Evolutionary conservation across 2,329 filamentous ascomycete genomes (phyloP).

Genomic region (Akanthomyces lecanii): DNA sequence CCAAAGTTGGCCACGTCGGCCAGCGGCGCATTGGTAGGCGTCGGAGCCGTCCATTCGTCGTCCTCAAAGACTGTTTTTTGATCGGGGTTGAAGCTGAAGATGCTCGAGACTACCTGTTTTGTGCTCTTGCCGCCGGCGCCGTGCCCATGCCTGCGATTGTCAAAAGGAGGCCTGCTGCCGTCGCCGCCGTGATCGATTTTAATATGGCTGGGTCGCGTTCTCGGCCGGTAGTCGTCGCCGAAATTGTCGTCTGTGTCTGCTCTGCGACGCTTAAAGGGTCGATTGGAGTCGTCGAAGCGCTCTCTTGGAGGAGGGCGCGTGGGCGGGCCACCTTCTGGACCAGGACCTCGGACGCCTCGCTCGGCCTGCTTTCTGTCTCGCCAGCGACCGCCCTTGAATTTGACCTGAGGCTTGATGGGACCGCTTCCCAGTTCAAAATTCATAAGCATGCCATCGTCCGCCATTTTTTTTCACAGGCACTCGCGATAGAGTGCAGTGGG

Average conservation of each 20-base stretch:
- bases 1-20: slow-evolving; percentile 83
- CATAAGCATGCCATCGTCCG: slow-evolving; percentile 89
- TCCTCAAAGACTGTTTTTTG: slow-evolving; percentile 60
- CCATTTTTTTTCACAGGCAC: slow-evolving; percentile 52
- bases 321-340: slow-evolving; percentile 20
- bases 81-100: slow-evolving; percentile 86
- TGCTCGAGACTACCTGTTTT: slow-evolving; percentile 73
- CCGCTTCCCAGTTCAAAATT: slow-evolving; percentile 79
- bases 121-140: slow-evolving; percentile 23
- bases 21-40: slow-evolving; percentile 87
- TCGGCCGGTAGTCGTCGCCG: slow-evolving; percentile 4
- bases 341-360: slow-evolving; percentile 27
- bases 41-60: slow-evolving; percentile 51
- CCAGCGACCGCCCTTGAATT: slow-evolving; percentile 90
- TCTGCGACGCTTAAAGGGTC: slow-evolving; percentile 45
- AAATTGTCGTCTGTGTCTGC: slow-evolving; percentile 25
- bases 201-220: slow-evolving; percentile 9
- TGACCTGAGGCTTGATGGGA: slow-evolving; percentile 56
- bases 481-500: neutral
- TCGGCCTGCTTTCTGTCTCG: slow-evolving; percentile 74
- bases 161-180: neutral
- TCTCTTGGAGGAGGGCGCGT: slow-evolving; percentile 23
- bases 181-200: slow-evolving; percentile 5
- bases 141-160: slow-evolving; percentile 19
- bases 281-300: slow-evolving; percentile 26